Evolutionary conservation across 148 eudicot species (phyloP).

Genomic region (Arbutus unedo): DNA sequence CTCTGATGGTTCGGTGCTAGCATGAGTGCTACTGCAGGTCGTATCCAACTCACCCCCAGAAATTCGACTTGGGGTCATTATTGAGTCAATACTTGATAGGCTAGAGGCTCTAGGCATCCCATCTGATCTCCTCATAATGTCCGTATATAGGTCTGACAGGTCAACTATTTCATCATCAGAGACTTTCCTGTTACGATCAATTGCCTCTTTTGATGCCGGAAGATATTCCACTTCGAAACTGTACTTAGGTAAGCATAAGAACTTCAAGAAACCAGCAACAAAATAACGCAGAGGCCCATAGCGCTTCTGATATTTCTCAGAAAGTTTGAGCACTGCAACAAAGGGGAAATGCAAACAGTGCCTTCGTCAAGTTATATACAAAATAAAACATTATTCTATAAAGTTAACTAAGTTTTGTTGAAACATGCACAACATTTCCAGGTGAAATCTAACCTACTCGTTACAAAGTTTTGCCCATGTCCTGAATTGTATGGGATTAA

Average conservation of each 20-base stretch:
- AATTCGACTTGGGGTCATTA: conserved; percentile 82
- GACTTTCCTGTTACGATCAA: conserved; percentile 41
- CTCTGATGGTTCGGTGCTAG: conserved; percentile 90
- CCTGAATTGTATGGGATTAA: background rate
- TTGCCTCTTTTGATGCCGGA: conserved; percentile 50
- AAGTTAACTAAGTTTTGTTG: background rate
- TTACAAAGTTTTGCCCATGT: background rate
- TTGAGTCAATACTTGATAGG: conserved; percentile 91
- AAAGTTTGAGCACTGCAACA: conserved; percentile 89
- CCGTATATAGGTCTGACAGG: conserved; percentile 85
- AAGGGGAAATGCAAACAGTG: background rate
- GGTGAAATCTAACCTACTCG: background rate
- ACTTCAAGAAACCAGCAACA: conserved; percentile 94
- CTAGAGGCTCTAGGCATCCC: conserved; percentile 94
- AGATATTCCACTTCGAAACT: conserved; percentile 82
- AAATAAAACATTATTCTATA: background rate
- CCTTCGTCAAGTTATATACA: background rate
- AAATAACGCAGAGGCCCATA: conserved; percentile 96
- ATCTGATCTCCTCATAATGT: conserved; percentile 82
- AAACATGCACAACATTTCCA: background rate
- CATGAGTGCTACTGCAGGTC: conserved; percentile 70
- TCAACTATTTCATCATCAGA: conserved; percentile 73
- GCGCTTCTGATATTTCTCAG: conserved; percentile 90
- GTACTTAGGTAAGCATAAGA: conserved; percentile 89
- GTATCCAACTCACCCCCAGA: conserved; percentile 78